Percentiles rank a stretch among this genome's conserved stretches.
Conservation (phyloP, 2,329 filamentous ascomycete species). For the Xylogone sp. region DNA sequence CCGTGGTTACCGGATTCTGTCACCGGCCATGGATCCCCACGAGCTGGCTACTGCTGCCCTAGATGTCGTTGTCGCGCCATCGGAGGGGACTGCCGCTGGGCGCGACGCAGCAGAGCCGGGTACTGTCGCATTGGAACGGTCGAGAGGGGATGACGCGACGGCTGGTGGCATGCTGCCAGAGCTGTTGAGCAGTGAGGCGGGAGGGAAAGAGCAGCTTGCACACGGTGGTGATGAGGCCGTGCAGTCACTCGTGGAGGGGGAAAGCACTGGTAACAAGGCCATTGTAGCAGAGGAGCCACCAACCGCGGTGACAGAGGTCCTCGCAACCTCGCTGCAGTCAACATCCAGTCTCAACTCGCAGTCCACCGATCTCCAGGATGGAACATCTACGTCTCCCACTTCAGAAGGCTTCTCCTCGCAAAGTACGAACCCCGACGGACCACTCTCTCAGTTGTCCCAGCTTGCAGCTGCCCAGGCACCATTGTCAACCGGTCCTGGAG, state of each 20-base stretch:
- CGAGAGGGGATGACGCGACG: conserved; percentile 17
- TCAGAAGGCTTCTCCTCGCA: conserved; percentile 31
- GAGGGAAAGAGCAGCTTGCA: conserved; percentile 10
- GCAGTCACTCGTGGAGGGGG: no score
- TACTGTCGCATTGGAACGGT: conserved; percentile 13
- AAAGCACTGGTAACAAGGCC: no score
- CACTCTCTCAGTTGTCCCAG: conserved; percentile 53
- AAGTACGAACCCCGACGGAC: conserved; percentile 45
- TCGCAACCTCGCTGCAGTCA: conserved; percentile 6
- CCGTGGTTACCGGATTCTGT: no score
- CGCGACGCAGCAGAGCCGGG: no score
- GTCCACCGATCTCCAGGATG: conserved; percentile 36
- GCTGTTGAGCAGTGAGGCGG: conserved; percentile 17
- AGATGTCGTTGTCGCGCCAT: conserved; percentile 14
- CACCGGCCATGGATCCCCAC: conserved; percentile 20
- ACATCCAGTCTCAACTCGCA: conserved; percentile 40
- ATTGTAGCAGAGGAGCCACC: conserved; percentile 4
- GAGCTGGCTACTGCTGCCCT: conserved; percentile 24
- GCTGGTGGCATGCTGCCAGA: conserved; percentile 18
- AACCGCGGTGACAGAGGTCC: neutral
- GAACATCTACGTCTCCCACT: conserved; percentile 34
- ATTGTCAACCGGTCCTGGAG: conserved; percentile 13
- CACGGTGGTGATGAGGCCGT: conserved; percentile 7
- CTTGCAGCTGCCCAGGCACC: conserved; percentile 49
- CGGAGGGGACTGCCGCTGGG: conserved; percentile 4